A percentile compares a stretch with the other conserved stretches of the same genome.
phyloP scores from a whole-genome alignment of 73 alveolate genomes.

The Blepharisma stoltei region DNA sequence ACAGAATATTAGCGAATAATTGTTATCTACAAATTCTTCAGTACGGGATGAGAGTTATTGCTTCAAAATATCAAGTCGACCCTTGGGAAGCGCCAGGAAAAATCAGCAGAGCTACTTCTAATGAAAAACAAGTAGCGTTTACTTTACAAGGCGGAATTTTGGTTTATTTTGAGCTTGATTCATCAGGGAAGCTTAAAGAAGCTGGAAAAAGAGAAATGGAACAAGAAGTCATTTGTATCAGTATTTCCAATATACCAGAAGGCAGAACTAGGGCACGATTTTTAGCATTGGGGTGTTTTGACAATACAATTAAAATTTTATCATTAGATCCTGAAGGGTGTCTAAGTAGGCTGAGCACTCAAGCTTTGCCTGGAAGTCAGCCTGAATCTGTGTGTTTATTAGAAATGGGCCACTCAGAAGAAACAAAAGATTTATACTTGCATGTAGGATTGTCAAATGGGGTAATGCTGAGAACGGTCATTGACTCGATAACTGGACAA shows the following conservation, averaged over 20 bases:
- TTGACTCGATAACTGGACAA: conserved; percentile 95
- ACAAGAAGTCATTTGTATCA: conserved; percentile 80
- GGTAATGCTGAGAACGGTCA: conserved; percentile 85
- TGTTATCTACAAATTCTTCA: conserved; percentile 70
- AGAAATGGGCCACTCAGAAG: conserved; percentile 67
- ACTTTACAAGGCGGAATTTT: conserved; percentile 95
- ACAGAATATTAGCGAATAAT: conserved; percentile 69
- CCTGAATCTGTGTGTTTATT: conserved; percentile 87
- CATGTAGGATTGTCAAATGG: conserved; percentile 96
- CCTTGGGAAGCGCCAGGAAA: conserved; percentile 78
- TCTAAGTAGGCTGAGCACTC: conserved; percentile 81
- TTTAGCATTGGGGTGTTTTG: conserved; percentile 93
- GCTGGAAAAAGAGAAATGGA: conserved; percentile 86
- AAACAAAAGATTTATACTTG: conserved; percentile 47
- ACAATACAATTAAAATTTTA: conserved; percentile 92
- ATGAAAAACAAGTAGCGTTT: conserved; percentile 89
- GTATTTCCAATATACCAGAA: conserved; percentile 91
- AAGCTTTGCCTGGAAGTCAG: conserved; percentile 75
- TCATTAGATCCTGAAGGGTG: conserved; percentile 97
- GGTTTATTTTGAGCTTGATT: conserved; percentile 95
- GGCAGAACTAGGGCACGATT: conserved; percentile 89
- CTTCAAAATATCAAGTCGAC: conserved; percentile 79
- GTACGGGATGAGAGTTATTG: conserved; percentile 74
- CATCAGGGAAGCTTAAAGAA: conserved; percentile 67
- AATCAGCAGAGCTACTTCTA: conserved; percentile 77